These are phyloP conservation scores for Phytophthora tubulina DNA, from an alignment of 352 stramenopile species.

Conservation along the genomic window DNA sequence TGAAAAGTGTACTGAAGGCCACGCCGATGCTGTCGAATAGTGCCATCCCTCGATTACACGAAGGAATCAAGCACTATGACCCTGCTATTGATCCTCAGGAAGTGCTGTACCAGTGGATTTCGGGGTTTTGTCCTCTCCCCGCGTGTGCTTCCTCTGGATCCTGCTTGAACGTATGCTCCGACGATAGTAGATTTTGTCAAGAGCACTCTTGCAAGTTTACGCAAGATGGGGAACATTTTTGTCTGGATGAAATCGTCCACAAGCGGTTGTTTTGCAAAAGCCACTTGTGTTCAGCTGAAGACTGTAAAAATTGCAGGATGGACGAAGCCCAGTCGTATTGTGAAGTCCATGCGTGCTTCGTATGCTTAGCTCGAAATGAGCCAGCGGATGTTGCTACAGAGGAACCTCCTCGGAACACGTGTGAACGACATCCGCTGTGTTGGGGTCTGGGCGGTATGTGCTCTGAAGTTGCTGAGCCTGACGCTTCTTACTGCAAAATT, in stretches of 20 bases:
- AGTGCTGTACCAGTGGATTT: conserved; percentile 71
- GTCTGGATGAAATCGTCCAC: conserved; percentile 32
- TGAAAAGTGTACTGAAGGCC: conserved; percentile 14
- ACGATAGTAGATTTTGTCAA: conserved; percentile 37
- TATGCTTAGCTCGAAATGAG: conserved; percentile 50
- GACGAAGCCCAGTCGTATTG: conserved; percentile 53
- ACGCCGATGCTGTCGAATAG: conserved; percentile 34
- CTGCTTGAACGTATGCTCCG: conserved; percentile 45
- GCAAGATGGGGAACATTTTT: conserved; percentile 31
- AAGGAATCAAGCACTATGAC: conserved; percentile 74
- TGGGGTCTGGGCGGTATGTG: conserved; percentile 55
- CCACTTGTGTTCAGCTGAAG: conserved; percentile 53
- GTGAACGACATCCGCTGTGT: conserved; percentile 60
- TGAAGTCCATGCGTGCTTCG: conserved; percentile 63
- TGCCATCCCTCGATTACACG: conserved; percentile 49
- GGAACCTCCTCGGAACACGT: conserved; percentile 63
- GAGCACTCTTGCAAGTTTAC: conserved; percentile 53
- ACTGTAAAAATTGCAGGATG: conserved; percentile 52
- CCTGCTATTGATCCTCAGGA: conserved; percentile 54
- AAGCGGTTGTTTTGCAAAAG: conserved; percentile 52
- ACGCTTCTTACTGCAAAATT: conserved; percentile 57
- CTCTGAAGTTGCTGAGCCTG: conserved; percentile 40
- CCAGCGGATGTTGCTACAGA: conserved; percentile 40
- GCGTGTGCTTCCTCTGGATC: conserved; percentile 45
- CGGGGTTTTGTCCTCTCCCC: conserved; percentile 58